phyloP scores from a whole-genome alignment of 148 eudicot species.

The Nepenthes gracilis region DNA sequence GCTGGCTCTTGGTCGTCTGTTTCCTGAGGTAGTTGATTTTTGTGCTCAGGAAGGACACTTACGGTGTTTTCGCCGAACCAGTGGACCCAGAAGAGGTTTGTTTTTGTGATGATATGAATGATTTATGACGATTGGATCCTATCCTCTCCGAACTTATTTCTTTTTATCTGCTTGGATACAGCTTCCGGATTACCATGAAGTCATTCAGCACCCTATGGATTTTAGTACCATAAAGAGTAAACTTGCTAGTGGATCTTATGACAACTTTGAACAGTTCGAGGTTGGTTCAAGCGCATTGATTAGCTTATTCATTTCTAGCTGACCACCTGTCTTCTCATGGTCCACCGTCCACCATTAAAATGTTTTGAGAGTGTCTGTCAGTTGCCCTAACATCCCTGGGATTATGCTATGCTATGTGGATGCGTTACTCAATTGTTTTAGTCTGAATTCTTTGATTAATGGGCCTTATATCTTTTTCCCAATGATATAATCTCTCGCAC shows the following conservation, averaged over 20 bases:
- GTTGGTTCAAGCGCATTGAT: slow-evolving; percentile 23
- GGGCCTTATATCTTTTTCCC: no score
- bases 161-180: slow-evolving; percentile 19
- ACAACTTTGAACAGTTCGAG: slow-evolving; percentile 67
- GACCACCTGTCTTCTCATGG: neutral
- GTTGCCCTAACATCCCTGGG: no score
- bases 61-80: slow-evolving; percentile 78
- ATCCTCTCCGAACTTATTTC: neutral
- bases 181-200: slow-evolving; percentile 83
- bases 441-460: no score
- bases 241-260: slow-evolving; percentile 37
- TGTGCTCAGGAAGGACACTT: slow-evolving; percentile 69
- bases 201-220: slow-evolving; percentile 76
- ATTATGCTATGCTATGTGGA: no score
- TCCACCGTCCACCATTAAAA: no score
- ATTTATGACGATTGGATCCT: slow-evolving; percentile 4
- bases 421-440: no score
- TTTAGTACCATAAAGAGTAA: slow-evolving; percentile 74
- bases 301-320: neutral
- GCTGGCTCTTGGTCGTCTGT: slow-evolving; percentile 10
- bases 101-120: neutral
- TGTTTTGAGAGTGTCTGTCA: no score
- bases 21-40: slow-evolving; percentile 10
- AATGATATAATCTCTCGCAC: no score
- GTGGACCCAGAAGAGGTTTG: slow-evolving; percentile 88